Conservation (phyloP, 2,329 filamentous ascomycete genomes). For the Alternaria sp. region DNA sequence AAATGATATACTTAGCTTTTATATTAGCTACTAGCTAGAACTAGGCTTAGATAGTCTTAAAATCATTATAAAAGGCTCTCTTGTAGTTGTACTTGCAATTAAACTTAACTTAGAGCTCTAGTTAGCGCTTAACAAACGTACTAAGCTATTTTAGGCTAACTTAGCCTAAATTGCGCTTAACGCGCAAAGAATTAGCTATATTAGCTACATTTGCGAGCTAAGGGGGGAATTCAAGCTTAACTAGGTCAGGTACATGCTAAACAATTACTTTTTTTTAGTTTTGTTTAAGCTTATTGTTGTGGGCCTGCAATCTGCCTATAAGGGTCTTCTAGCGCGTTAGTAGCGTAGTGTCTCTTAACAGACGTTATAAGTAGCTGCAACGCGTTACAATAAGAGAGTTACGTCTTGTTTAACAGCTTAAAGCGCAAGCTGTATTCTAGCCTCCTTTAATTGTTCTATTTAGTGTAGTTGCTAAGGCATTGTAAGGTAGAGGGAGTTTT, state of each 20-base stretch:
- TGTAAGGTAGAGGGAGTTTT: slow-evolving; percentile 2
- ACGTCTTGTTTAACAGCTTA: slow-evolving; percentile 1
- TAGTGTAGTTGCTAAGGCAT: background rate
- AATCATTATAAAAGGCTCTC: no score
- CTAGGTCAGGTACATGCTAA: background rate
- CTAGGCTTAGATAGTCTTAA: no score
- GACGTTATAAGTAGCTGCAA: background rate
- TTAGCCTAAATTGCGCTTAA: no score
- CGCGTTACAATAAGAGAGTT: background rate
- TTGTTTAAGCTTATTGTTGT: background rate
- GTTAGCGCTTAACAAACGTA: no score
- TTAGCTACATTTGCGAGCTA: no score
- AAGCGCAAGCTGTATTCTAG: slow-evolving; percentile 2
- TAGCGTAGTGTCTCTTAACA: background rate
- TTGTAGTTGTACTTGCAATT: no score
- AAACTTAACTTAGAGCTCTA: no score
- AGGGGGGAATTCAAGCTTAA: background rate
- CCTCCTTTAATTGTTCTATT: background rate
- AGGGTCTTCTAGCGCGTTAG: background rate
- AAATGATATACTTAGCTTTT: no score
- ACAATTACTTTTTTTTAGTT: background rate
- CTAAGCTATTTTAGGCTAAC: no score
- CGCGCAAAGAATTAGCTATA: background rate
- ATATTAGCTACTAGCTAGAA: no score
- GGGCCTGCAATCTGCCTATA: background rate